Evolutionary conservation across 108 stramenopile species (phyloP).

Genomic region (Pseudonitzschia multiseries): DNA sequence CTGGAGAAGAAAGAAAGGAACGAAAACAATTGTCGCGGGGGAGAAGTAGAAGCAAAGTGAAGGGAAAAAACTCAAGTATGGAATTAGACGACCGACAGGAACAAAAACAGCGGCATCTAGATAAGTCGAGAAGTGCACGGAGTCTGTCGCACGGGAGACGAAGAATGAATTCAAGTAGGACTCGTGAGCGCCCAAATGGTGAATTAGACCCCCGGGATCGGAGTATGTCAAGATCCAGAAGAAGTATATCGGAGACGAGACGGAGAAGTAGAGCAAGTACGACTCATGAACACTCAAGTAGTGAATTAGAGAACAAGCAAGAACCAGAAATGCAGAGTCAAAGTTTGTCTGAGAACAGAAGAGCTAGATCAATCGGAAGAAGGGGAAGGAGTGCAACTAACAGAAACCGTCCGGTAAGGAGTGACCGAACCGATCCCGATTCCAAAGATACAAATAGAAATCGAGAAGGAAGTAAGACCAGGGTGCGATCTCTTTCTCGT

Average conservation of each 20-base stretch:
- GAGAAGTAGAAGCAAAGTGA: constrained; percentile 5
- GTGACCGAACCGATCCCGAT: not conserved
- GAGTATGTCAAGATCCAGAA: no score
- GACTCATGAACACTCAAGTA: not conserved
- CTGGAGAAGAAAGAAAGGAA: not conserved
- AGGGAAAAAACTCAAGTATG: not conserved
- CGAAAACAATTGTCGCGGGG: not conserved
- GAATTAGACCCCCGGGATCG: not conserved
- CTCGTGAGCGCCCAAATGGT: not conserved
- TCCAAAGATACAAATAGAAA: not conserved
- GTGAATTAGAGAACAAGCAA: not conserved
- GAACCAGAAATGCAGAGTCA: not conserved
- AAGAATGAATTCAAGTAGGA: not conserved
- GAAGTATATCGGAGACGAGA: no score
- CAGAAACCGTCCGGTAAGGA: not conserved
- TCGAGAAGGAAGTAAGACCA: constrained; percentile 1
- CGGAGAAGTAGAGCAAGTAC: no score
- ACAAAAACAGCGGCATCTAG: not conserved
- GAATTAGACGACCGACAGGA: not conserved
- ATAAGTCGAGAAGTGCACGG: not conserved
- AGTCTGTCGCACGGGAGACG: not conserved
- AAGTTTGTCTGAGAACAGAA: not conserved
- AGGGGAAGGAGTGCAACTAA: not conserved
- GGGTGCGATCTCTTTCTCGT: not conserved
- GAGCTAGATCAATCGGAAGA: not conserved